Conservation (phyloP, 345 rosid genomes). For the Eucalyptus polybractea region DNA sequence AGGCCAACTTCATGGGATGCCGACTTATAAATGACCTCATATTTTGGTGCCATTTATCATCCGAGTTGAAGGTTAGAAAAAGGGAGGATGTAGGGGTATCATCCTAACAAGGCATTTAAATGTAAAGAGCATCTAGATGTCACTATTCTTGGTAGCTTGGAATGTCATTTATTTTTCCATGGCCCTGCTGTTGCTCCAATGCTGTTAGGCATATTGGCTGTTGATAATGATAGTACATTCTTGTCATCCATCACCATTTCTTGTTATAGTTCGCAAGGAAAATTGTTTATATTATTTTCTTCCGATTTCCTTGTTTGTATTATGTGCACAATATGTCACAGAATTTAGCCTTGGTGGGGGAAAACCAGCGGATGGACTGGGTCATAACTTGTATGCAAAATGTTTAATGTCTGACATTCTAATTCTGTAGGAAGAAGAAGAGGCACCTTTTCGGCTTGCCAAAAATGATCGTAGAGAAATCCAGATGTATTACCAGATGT, state of each 20-base stretch:
- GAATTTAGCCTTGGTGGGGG: neutral
- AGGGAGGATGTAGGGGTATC: neutral
- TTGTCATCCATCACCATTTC: neutral
- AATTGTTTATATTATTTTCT: neutral
- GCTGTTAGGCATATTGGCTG: neutral
- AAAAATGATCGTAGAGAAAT: slow-evolving; percentile 54
- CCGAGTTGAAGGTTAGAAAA: rapidly evolving
- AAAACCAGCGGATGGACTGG: neutral
- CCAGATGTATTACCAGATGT: slow-evolving; percentile 49
- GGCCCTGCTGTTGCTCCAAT: neutral
- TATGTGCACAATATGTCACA: neutral
- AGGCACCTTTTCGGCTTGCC: slow-evolving; percentile 27
- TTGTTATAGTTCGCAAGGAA: neutral
- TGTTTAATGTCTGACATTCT: neutral
- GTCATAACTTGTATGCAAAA: neutral
- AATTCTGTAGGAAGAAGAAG: slow-evolving; percentile 51
- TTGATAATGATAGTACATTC: neutral
- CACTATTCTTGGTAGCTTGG: neutral
- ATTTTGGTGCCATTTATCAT: neutral
- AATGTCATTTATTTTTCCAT: neutral
- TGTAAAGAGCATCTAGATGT: neutral
- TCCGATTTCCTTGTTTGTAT: neutral
- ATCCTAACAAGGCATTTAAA: neutral
- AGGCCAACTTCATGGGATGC: neutral
- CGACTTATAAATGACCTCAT: neutral